These are phyloP conservation scores for Nevesoporus exiguus DNA, from an alignment of 768 basidiomycete species.

Conservation along the genomic window DNA sequence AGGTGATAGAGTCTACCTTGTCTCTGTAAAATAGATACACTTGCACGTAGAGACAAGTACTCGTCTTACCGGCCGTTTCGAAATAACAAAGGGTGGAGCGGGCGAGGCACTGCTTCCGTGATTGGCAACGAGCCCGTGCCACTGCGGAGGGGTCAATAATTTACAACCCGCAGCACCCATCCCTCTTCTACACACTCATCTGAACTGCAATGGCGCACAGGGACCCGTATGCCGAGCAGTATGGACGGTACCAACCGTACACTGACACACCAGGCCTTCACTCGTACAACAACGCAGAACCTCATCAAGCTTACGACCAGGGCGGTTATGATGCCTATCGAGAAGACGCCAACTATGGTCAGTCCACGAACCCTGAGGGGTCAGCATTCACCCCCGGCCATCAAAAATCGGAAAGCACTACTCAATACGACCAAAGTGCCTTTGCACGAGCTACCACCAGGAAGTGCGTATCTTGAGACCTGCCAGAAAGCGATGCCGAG, in stretches of 20 bases:
- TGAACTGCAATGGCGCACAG: constrained; percentile 43
- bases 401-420: constrained; percentile 32
- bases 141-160: constrained; percentile 4
- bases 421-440: constrained; percentile 41
- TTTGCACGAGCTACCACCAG: constrained; percentile 35
- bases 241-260: constrained; percentile 32
- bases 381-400: constrained; percentile 15
- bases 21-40: constrained; percentile 5
- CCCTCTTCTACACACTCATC: not conserved
- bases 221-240: constrained; percentile 48
- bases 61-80: not conserved
- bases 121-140: constrained; percentile 6
- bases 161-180: constrained; percentile 10
- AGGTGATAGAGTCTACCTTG: constrained; percentile 18
- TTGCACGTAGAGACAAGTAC: not conserved
- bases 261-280: constrained; percentile 38
- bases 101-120: not conserved
- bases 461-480: constrained; percentile 25
- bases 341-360: constrained; percentile 35
- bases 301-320: constrained; percentile 54
- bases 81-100: not conserved
- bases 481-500: constrained; percentile 1
- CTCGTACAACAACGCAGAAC: constrained; percentile 43
- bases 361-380: constrained; percentile 11
- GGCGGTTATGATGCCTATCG: constrained; percentile 35